These are phyloP conservation scores for Xylaria multiplex DNA, from an alignment of 2,329 filamentous ascomycete genomes.

Conservation along the genomic window DNA sequence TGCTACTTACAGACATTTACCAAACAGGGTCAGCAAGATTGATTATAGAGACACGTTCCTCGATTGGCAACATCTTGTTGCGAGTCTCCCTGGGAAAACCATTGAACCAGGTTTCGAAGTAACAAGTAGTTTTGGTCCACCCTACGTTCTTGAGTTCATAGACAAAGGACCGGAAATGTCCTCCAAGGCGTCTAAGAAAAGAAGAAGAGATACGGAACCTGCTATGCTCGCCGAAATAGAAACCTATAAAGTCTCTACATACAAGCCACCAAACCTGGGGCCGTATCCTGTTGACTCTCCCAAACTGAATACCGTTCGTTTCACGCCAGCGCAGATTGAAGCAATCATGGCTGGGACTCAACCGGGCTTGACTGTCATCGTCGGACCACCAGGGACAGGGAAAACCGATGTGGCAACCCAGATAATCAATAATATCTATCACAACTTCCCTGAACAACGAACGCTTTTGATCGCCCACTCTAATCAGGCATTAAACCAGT, in stretches of 20 bases:
- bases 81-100: conserved; percentile 87
- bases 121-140: conserved; percentile 80
- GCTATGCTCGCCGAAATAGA: conserved; percentile 70
- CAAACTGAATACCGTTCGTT: conserved; percentile 83
- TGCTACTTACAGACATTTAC: conserved; percentile 84
- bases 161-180: conserved; percentile 63
- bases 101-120: conserved; percentile 81
- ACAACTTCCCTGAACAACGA: conserved; percentile 93
- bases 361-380: conserved; percentile 90
- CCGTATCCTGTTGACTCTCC: conserved; percentile 88
- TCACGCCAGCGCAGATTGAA: conserved; percentile 90
- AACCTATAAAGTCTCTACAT: conserved; percentile 84
- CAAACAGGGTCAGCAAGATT: conserved; percentile 79
- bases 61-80: conserved; percentile 92
- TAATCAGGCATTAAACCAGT: conserved; percentile 96
- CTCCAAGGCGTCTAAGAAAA: conserved; percentile 80
- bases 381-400: conserved; percentile 94
- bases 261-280: conserved; percentile 86
- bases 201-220: conserved; percentile 80
- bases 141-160: conserved; percentile 81
- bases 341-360: conserved; percentile 94
- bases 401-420: conserved; percentile 99
- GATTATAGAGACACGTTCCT: conserved; percentile 96
- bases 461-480: conserved; percentile 95
- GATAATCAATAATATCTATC: conserved; percentile 98